phyloP scores from a whole-genome alignment of 2,329 filamentous ascomycete species.

The Cadophora sp. region DNA sequence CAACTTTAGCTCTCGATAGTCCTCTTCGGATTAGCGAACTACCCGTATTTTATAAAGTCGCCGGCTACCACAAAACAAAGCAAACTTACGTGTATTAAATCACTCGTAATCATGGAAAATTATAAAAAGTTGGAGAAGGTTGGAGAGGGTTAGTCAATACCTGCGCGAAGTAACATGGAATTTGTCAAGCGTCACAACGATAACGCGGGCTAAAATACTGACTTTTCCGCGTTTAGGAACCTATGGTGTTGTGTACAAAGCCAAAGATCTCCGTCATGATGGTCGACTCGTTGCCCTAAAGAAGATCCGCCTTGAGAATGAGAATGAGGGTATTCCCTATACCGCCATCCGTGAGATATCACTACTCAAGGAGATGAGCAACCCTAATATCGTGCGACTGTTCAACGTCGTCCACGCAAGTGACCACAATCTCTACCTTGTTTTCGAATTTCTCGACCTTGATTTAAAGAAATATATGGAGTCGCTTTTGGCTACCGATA shows the following conservation, averaged over 20 bases:
- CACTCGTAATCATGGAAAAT: slow-evolving; percentile 75
- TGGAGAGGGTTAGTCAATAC: slow-evolving; percentile 75
- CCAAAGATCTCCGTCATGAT: slow-evolving; percentile 80
- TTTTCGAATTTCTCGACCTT: slow-evolving; percentile 89
- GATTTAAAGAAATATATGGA: slow-evolving; percentile 98
- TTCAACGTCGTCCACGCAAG: slow-evolving; percentile 94
- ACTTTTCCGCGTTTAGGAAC: slow-evolving; percentile 65
- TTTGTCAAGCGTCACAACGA: too few species aligned
- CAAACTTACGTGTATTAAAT: too few species aligned
- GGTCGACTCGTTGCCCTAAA: slow-evolving; percentile 91
- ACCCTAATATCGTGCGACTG: slow-evolving; percentile 87
- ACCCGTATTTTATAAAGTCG: too few species aligned
- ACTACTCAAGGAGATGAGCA: slow-evolving; percentile 91
- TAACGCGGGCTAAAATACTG: slow-evolving; percentile 28
- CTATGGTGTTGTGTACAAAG: slow-evolving; percentile 96
- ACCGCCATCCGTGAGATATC: slow-evolving; percentile 96
- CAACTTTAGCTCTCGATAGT: too few species aligned
- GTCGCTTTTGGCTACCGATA: slow-evolving; percentile 81
- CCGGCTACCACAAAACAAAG: too few species aligned
- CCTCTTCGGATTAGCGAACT: too few species aligned
- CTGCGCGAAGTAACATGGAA: slow-evolving; percentile 17
- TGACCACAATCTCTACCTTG: slow-evolving; percentile 92
- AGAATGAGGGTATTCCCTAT: slow-evolving; percentile 91
- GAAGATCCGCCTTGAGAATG: slow-evolving; percentile 93
- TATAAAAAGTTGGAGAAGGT: slow-evolving; percentile 98